Conservation (phyloP, 768 basidiomycete species). For the Dioszegia crocea region DNA sequence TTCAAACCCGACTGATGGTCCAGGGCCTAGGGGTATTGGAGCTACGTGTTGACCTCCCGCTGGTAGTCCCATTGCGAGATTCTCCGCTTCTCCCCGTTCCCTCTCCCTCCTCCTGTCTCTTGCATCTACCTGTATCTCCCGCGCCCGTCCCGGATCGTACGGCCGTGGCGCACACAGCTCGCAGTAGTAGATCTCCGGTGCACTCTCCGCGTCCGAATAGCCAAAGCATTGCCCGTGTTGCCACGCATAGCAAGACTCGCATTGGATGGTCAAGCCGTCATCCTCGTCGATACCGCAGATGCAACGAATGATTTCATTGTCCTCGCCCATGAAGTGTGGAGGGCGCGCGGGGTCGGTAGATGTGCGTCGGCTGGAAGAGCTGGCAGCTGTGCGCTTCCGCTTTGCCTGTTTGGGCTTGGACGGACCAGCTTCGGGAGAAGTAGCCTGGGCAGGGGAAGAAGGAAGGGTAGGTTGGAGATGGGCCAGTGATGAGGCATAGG, state of each 20-base stretch:
- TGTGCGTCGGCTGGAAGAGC: conserved; percentile 14
- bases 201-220: conserved; percentile 60
- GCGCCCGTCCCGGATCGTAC: conserved; percentile 24
- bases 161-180: conserved; percentile 60
- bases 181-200: conserved; percentile 54
- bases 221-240: conserved; percentile 70
- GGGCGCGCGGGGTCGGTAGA: conserved; percentile 24
- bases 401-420: conserved; percentile 25
- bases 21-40: background rate
- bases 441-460: background rate
- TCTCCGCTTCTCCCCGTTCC: background rate
- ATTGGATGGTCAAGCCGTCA: conserved; percentile 80
- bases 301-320: conserved; percentile 55
- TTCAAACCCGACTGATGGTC: background rate
- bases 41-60: background rate
- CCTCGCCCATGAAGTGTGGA: conserved; percentile 45
- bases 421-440: conserved; percentile 3
- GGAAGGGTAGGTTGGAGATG: background rate
- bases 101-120: conserved; percentile 14
- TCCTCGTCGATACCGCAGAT: conserved; percentile 71
- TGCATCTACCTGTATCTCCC: conserved; percentile 11
- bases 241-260: conserved; percentile 77
- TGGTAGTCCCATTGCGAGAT: background rate
- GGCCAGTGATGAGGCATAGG: background rate
- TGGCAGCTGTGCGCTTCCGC: conserved; percentile 16